Base-by-base conservation (phyloP, 306 rosid species). In the Hippophae gyantsensis region DNA sequence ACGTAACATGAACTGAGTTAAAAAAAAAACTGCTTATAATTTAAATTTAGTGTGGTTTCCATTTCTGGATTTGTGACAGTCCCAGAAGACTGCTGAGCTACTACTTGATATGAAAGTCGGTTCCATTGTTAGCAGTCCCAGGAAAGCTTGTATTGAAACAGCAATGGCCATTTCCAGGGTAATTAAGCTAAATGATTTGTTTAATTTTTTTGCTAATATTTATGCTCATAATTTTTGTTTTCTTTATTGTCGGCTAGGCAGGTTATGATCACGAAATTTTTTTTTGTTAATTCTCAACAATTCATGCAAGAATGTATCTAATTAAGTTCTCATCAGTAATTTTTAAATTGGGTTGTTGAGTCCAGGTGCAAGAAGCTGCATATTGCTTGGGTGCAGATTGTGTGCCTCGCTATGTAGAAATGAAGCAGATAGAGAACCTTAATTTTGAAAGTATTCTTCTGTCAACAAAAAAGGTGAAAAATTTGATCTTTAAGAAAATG, bases 321-420 rank as follows among this genome's bases (percentile, higher is more conserved):
- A 32, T 32, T 32, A 32, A 32, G 38, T 3, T 32, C 3, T 32
- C 38, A 2, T 32, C 38, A 32, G 38, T 32, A 32, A 32, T 32
- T 32, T 32, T 32, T 32, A 32, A 32, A 32, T 32, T 32, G 38
- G 38, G 38, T 32, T 32, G 43, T 42, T 61, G 57, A 64, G 53
- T 75, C 60, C 61, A 92, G 95, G 85, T 88, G 52, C 99, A 88
- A 83, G 96, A 88, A 74, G 95, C 95, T 61, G 99, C 95, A 52
- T 95, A 83, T 68, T 92, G 95, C 84, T 75, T 92, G 81, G 96
- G 88, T 63, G 99, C 95, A 57, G 95, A 92, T 73, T 85, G 85
- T 62, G 93, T 78, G 70, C 90, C 95, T 51, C 88, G 88, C 46
- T 80, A 80, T 71, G 93, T 82, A 70, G 96, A 92, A 76, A 76